Percentiles rank a stretch among this genome's conserved stretches.
Conservation (phyloP, 2,329 filamentous ascomycete genomes). For the Fusarium bactridioides region DNA sequence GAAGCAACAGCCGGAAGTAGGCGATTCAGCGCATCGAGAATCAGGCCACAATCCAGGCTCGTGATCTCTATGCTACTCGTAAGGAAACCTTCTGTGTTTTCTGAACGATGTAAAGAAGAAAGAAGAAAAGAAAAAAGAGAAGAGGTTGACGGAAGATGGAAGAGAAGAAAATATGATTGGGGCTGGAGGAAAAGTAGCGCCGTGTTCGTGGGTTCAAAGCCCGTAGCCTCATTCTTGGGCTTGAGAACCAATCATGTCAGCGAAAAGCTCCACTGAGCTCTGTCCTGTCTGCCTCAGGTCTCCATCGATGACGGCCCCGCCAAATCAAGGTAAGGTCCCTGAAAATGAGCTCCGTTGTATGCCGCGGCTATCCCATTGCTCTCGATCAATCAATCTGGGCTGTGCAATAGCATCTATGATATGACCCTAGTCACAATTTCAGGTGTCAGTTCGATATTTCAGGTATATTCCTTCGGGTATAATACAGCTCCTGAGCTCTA, state of each 20-base stretch:
- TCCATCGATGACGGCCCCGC: not conserved
- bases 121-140: constrained; percentile 12
- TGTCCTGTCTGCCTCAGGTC: constrained; percentile 35
- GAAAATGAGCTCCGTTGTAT: constrained; percentile 1
- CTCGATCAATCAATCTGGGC: constrained; percentile 11
- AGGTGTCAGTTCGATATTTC: not conserved
- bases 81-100: constrained; percentile 3
- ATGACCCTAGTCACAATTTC: not conserved
- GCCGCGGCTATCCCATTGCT: not conserved
- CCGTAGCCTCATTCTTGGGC: constrained; percentile 13
- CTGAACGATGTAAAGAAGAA: constrained; percentile 23
- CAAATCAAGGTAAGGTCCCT: not conserved
- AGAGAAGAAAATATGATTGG: constrained; percentile 40
- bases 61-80: constrained; percentile 23
- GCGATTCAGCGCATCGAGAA: constrained; percentile 37
- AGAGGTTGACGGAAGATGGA: constrained; percentile 33
- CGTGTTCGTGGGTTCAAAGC: constrained; percentile 33
- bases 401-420: not conserved
- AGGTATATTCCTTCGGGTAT: not conserved
- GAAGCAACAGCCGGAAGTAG: constrained; percentile 33
- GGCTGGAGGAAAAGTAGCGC: constrained; percentile 37
- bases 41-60: constrained; percentile 36
- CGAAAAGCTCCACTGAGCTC: constrained; percentile 10
- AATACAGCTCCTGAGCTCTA: not conserved
- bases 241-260: constrained; percentile 32